These are phyloP conservation scores for Papiliotrema laurentii DNA, from an alignment of 1,284 basidiomycete species.

Conservation along the genomic window DNA sequence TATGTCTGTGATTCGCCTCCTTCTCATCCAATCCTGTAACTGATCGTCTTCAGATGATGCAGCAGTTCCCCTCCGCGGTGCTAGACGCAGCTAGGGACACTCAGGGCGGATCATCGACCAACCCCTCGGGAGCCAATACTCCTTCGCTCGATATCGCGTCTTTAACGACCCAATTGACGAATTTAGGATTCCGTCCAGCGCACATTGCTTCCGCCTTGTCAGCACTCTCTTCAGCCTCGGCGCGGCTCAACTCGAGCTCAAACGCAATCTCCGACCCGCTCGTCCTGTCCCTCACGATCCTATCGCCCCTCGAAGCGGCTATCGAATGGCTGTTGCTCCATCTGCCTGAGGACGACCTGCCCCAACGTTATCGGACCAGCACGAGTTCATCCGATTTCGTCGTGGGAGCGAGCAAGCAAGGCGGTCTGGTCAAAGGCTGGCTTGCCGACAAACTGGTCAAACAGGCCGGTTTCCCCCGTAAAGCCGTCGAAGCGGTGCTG, in stretches of 20 bases:
- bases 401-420: constrained; percentile 52
- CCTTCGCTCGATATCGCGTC: constrained; percentile 31
- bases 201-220: constrained; percentile 45
- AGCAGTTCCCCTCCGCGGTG: constrained; percentile 47
- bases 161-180: constrained; percentile 39
- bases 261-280: constrained; percentile 38
- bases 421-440: constrained; percentile 68
- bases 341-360: constrained; percentile 51
- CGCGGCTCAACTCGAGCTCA: constrained; percentile 34
- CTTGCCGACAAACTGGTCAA: constrained; percentile 74
- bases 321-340: constrained; percentile 52
- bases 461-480: constrained; percentile 75
- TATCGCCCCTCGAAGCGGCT: constrained; percentile 53
- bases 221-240: constrained; percentile 38
- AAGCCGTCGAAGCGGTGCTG: constrained; percentile 56
- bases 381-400: constrained; percentile 57
- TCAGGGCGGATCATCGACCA: constrained; percentile 21
- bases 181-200: constrained; percentile 48
- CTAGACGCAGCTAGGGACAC: constrained; percentile 45
- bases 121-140: constrained; percentile 24
- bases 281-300: constrained; percentile 52
- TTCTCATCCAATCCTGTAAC: not conserved
- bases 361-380: constrained; percentile 67
- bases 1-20: constrained; percentile 33
- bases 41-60: constrained; percentile 45